Conservation (phyloP, 352 stramenopile genomes). For the Phytophthora cactorum region DNA sequence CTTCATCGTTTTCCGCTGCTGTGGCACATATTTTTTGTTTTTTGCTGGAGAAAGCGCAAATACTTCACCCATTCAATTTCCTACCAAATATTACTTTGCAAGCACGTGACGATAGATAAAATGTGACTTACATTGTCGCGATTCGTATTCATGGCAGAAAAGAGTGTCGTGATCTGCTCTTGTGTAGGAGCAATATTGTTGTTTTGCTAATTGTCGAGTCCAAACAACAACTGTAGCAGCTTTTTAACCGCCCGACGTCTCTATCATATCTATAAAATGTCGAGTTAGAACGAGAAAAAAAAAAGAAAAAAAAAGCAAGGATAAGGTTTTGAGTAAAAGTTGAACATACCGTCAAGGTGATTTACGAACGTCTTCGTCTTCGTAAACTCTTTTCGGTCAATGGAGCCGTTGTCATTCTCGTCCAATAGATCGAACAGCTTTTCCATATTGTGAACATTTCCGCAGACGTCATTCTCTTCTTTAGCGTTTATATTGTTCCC, state of each 20-base stretch:
- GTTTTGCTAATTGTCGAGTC: constrained; percentile 8
- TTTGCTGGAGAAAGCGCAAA: constrained; percentile 48
- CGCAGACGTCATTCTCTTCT: constrained; percentile 21
- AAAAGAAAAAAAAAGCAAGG: too few species aligned
- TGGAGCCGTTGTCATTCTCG: constrained; percentile 51
- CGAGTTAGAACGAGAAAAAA: not conserved
- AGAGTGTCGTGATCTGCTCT: constrained; percentile 43
- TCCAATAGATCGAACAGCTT: constrained; percentile 79
- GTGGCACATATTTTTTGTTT: not conserved
- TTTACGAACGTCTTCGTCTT: too few species aligned
- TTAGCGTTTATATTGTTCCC: not conserved
- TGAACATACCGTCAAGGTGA: constrained; percentile 42
- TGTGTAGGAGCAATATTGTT: not conserved
- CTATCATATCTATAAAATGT: constrained; percentile 38
- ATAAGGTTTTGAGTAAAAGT: too few species aligned
- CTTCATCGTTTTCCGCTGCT: not conserved
- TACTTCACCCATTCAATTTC: constrained; percentile 67
- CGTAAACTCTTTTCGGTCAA: constrained; percentile 68
- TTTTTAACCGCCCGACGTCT: constrained; percentile 45
- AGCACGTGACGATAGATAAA: not conserved
- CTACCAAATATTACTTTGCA: constrained; percentile 16
- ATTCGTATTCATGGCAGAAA: constrained; percentile 58
- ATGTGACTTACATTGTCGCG: constrained; percentile 45
- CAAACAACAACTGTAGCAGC: constrained; percentile 47
- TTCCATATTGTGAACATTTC: constrained; percentile 60